Evolutionary conservation across 257 asterid species (phyloP).

Genomic region (Jacaranda copaia): DNA sequence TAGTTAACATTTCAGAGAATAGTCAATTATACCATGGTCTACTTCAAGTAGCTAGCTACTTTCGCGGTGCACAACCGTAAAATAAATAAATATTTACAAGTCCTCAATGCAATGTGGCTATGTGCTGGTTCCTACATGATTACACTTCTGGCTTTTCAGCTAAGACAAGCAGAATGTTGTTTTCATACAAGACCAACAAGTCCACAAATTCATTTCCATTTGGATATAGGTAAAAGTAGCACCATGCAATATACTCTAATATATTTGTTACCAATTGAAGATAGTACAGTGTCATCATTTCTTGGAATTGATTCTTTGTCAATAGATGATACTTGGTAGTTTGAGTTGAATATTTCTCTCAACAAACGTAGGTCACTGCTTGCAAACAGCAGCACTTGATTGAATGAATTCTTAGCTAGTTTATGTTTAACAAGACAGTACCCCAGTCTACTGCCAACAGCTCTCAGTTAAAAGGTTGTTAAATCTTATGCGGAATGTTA

Average conservation of each 20-base stretch:
- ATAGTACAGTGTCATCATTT: neutral
- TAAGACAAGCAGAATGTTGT: neutral
- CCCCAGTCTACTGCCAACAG: no score
- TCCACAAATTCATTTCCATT: slow-evolving; percentile 15
- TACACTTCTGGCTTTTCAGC: neutral
- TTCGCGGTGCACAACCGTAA: slow-evolving; percentile 25
- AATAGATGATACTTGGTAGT: neutral
- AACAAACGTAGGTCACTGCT: no score
- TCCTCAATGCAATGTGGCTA: slow-evolving; percentile 15
- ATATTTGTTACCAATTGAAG: slow-evolving; percentile 11
- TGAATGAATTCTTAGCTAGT: no score
- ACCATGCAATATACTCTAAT: neutral
- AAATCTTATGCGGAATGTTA: no score
- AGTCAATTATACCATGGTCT: neutral
- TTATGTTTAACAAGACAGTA: no score
- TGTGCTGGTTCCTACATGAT: slow-evolving; percentile 19
- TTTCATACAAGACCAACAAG: neutral
- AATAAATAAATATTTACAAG: slow-evolving; percentile 14
- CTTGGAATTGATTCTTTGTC: slow-evolving; percentile 2
- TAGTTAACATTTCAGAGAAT: slow-evolving; percentile 37
- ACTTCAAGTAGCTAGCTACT: slow-evolving; percentile 1
- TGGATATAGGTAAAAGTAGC: slow-evolving; percentile 26
- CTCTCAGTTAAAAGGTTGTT: no score
- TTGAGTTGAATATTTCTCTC: neutral
- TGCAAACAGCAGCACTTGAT: no score